Evolutionary conservation across 2,329 filamentous ascomycete species (phyloP).

Genomic region (Volutella citrinella): DNA sequence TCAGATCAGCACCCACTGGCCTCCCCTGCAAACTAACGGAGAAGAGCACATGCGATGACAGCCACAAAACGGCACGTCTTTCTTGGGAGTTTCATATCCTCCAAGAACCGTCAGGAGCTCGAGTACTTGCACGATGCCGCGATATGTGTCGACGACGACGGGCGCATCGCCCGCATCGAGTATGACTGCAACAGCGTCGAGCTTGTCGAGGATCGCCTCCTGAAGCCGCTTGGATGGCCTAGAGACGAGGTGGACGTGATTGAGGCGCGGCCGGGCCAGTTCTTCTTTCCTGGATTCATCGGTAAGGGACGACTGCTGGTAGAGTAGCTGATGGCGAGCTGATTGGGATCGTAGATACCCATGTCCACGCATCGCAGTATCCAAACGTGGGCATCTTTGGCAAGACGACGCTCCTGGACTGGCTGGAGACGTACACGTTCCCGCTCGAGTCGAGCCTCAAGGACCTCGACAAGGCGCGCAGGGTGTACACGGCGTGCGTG

Average conservation of each 20-base stretch:
- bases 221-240: conserved; percentile 45
- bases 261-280: conserved; percentile 49
- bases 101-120: conserved; percentile 44
- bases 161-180: conserved; percentile 50
- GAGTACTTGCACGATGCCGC: conserved; percentile 50
- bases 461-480: conserved; percentile 58
- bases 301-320: conserved; percentile 49
- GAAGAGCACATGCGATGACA: too few relatives aligned
- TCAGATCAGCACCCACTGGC: too few relatives aligned
- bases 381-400: conserved; percentile 94
- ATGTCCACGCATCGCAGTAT: conserved; percentile 93
- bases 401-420: conserved; percentile 86
- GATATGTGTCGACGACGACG: conserved; percentile 47
- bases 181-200: conserved; percentile 29
- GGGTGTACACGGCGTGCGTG: conserved; percentile 76
- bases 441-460: conserved; percentile 80
- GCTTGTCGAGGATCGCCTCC: conserved; percentile 29
- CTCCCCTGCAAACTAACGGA: too few relatives aligned
- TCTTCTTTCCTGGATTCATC: conserved; percentile 84
- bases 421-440: conserved; percentile 93
- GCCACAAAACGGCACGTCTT: conserved; percentile 51
- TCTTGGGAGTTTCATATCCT: conserved; percentile 55
- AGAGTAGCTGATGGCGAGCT: too few relatives aligned
- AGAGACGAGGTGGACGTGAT: conserved; percentile 36
- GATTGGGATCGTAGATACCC: conserved; percentile 85